phyloP scores from a whole-genome alignment of 148 eudicot genomes.

The Salicornia ramosissima region DNA sequence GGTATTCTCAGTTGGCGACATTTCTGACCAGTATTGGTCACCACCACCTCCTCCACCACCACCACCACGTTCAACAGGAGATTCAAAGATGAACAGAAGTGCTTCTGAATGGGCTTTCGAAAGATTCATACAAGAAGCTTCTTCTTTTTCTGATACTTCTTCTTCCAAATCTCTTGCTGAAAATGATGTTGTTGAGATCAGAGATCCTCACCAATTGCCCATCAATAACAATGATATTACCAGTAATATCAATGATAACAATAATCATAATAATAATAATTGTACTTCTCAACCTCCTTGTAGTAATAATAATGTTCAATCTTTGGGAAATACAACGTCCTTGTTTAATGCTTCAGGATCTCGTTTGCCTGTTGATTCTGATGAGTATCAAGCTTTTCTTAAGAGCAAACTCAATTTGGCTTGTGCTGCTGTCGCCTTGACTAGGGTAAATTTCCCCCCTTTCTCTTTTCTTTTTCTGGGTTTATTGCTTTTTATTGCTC shows the following conservation, averaged over 20 bases:
- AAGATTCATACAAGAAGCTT: conserved; percentile 53
- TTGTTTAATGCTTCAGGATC: conserved; percentile 21
- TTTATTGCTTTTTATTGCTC: background rate
- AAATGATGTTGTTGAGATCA: conserved; percentile 47
- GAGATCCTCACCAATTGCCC: conserved; percentile 17
- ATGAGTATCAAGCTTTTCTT: conserved; percentile 67
- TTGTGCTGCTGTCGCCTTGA: conserved; percentile 85
- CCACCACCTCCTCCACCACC: conserved; percentile 36
- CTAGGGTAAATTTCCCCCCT: conserved; percentile 34
- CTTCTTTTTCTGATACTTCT: conserved; percentile 18
- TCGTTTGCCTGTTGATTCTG: conserved; percentile 47
- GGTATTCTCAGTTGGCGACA: conserved; percentile 86
- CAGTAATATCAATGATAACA: background rate
- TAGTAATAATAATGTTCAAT: background rate
- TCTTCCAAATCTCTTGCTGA: conserved; percentile 15
- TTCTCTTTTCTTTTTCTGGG: background rate
- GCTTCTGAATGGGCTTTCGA: conserved; percentile 88
- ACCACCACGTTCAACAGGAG: conserved; percentile 6
- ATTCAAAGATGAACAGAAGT: conserved; percentile 62
- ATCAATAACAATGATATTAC: background rate
- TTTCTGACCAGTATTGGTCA: conserved; percentile 80
- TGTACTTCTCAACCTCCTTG: too few relatives aligned
- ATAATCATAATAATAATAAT: background rate
- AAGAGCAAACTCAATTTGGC: conserved; percentile 68
- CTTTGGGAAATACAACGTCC: conserved; percentile 20